A percentile compares a stretch with the other conserved stretches of the same genome.
These are phyloP conservation scores for Cadophora malorum DNA, from an alignment of 2,329 filamentous ascomycete genomes.

Conservation along the genomic window DNA sequence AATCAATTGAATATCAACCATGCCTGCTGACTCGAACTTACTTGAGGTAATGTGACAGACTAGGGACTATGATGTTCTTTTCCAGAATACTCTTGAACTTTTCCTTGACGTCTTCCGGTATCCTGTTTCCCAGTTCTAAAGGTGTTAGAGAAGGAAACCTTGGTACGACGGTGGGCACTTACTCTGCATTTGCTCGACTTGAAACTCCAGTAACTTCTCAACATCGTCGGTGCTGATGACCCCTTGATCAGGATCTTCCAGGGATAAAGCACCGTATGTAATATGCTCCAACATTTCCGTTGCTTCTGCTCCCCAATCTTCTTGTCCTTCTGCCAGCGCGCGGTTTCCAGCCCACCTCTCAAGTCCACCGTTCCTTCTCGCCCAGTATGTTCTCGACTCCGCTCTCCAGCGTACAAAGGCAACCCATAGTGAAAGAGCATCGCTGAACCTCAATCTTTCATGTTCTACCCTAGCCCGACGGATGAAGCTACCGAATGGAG, in stretches of 20 bases:
- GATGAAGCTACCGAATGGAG: constrained; percentile 82
- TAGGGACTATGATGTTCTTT: constrained; percentile 72
- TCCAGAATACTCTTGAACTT: constrained; percentile 73
- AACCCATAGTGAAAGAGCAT: constrained; percentile 80
- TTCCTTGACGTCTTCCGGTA: constrained; percentile 75
- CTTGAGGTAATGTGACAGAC: constrained; percentile 77
- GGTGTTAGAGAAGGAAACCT: not conserved
- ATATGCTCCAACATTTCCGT: constrained; percentile 49
- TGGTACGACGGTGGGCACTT: constrained; percentile 41
- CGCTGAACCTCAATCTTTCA: constrained; percentile 78
- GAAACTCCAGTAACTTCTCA: constrained; percentile 83
- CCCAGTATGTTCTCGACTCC: constrained; percentile 70
- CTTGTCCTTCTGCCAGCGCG: constrained; percentile 57
- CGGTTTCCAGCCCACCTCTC: constrained; percentile 61
- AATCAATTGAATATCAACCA: constrained; percentile 28
- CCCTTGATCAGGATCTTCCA: constrained; percentile 44
- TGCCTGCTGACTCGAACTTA: constrained; percentile 45
- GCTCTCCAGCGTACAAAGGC: constrained; percentile 82
- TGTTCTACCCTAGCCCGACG: constrained; percentile 81
- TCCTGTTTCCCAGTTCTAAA: constrained; percentile 74
- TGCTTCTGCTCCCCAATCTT: constrained; percentile 57
- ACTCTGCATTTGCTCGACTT: constrained; percentile 88
- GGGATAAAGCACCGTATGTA: constrained; percentile 39
- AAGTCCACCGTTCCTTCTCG: constrained; percentile 56
- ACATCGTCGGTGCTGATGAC: constrained; percentile 78